These are phyloP conservation scores for Alternaria gansuensis DNA, from an alignment of 2,329 filamentous ascomycete genomes.

Conservation along the genomic window DNA sequence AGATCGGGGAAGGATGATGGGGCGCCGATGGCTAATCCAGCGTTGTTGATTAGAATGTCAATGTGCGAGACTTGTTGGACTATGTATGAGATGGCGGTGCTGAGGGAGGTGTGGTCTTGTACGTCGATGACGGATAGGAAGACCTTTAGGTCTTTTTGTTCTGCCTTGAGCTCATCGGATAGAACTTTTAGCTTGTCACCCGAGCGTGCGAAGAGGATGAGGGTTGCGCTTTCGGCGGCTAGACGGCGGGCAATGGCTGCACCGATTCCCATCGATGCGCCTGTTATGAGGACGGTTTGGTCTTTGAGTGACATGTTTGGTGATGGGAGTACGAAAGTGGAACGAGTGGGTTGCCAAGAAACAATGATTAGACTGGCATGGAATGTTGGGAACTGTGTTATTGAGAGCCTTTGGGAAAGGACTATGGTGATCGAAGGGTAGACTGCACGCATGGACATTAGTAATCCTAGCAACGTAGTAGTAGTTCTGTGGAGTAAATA, in stretches of 20 bases:
- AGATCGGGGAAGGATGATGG: conserved; percentile 56
- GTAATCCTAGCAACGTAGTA: background rate
- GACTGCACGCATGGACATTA: background rate
- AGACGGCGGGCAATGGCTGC: conserved; percentile 55
- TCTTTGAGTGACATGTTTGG: conserved; percentile 39
- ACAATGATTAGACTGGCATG: background rate
- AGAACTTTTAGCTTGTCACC: conserved; percentile 38
- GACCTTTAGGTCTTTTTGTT: conserved; percentile 30
- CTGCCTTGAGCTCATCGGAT: conserved; percentile 27
- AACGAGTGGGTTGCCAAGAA: background rate
- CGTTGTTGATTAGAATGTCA: conserved; percentile 60
- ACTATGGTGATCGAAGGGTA: background rate
- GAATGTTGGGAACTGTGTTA: background rate
- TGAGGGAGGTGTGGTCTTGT: conserved; percentile 44
- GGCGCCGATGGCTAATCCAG: conserved; percentile 59
- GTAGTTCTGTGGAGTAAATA: background rate
- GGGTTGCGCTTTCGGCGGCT: conserved; percentile 52
- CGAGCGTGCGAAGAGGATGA: conserved; percentile 57
- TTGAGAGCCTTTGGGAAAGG: background rate
- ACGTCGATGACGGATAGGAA: conserved; percentile 48
- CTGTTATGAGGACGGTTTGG: conserved; percentile 46
- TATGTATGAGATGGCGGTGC: conserved; percentile 32
- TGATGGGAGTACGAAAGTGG: background rate
- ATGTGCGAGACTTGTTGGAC: conserved; percentile 50
- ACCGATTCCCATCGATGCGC: conserved; percentile 61